phyloP scores from a whole-genome alignment of 1,284 basidiomycete species.

The Ceratobasidium sp. region DNA sequence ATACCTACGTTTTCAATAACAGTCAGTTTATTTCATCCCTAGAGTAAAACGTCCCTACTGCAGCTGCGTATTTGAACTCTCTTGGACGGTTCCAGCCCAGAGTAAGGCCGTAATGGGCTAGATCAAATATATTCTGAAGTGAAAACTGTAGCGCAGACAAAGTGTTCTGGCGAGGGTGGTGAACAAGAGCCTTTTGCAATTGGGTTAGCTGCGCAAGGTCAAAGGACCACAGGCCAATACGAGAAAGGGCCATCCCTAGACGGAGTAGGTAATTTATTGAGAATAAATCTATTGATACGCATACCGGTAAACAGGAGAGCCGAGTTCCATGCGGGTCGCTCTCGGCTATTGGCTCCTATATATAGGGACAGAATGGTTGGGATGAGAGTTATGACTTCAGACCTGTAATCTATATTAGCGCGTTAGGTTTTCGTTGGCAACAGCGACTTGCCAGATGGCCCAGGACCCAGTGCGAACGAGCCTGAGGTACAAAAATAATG shows the following conservation, averaged over 20 bases:
- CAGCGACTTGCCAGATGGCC: slow-evolving; percentile 1
- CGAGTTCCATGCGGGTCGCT: no score
- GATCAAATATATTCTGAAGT: slow-evolving; percentile 49
- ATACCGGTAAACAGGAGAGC: slow-evolving; percentile 61
- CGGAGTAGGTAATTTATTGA: slow-evolving; percentile 17
- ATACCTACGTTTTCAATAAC: slow-evolving; percentile 49
- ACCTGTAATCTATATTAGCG: neutral
- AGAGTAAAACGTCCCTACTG: slow-evolving; percentile 51
- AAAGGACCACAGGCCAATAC: slow-evolving; percentile 68
- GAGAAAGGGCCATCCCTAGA: slow-evolving; percentile 64
- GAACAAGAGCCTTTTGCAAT: slow-evolving; percentile 62
- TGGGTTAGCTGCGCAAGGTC: slow-evolving; percentile 67
- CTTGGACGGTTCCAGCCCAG: slow-evolving; percentile 13
- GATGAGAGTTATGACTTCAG: slow-evolving; percentile 19
- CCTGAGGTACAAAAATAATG: neutral
- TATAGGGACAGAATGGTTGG: no score
- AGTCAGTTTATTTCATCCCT: slow-evolving; percentile 40
- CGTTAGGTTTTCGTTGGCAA: no score
- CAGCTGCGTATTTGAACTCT: slow-evolving; percentile 36
- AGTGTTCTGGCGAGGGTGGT: slow-evolving; percentile 63
- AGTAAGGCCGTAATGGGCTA: slow-evolving; percentile 45
- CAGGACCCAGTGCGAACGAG: slow-evolving; percentile 27
- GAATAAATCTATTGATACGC: neutral
- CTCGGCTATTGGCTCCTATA: no score
- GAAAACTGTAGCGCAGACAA: slow-evolving; percentile 54